Base-by-base conservation (phyloP, 2,329 filamentous ascomycete genomes). In the Curvularia verruculosa region DNA sequence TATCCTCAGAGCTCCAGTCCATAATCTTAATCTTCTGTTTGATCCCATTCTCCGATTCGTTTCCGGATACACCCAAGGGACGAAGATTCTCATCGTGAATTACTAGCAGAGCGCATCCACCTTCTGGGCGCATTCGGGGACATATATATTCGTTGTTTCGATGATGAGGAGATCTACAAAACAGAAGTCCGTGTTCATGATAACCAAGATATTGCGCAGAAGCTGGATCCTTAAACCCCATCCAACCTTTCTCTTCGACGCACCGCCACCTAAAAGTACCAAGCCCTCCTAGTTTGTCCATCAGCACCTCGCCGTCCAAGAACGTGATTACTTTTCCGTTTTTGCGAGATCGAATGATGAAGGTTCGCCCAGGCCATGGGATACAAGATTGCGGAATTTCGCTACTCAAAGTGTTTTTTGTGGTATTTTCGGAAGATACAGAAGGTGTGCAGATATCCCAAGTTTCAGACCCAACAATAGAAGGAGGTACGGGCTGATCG, bases 171-270 rank as follows among this genome's bases (percentile, higher is more conserved):
- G 26, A 3, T 36, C n/a, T 43, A n/a, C 43, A 54, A 52, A 36
- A 36, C 36, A 55, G 28, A 13, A 51, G 12, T 19, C 28, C 56
- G 2, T 52, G 52, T 34, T 54, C 12, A 34, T 58, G 18, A 34
- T 47, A 58, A 21, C 55, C 55, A 9, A 63, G 31, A 21, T 29
- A 54, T 13, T 21, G 23, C 10, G 60, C 64, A 23, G 74, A 75
- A 2, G 71, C 66, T 18, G 65, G 66, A 56, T 78, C 76, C 21
- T 65, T 66, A 49, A 80, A 79, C 0, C 77, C 78, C 0, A 79
- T 58, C 75, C 75, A 79, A 2, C 76, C 74, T 5, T 75, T 65
- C 26, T 61, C 69, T 34, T 78, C 76, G 15, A 75, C 68, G 49
- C 78, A 80, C 19, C 58, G 49, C 78, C 78, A 80, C 44, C 78